These are phyloP conservation scores for Colletotrichum liriopes DNA, from an alignment of 2,329 filamentous ascomycete genomes.

Conservation along the genomic window DNA sequence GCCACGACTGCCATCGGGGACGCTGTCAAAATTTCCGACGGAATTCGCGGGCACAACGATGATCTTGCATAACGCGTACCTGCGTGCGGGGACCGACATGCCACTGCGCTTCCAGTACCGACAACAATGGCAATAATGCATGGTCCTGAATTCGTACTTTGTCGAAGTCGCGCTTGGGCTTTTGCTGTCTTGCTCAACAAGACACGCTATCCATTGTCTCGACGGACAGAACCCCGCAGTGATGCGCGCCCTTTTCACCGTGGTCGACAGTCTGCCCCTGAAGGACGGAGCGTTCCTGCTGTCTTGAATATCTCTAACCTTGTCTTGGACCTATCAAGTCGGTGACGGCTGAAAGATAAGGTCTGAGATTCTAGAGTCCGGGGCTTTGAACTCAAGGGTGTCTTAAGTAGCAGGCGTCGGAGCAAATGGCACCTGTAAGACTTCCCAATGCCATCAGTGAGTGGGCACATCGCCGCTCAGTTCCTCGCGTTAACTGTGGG, in stretches of 20 bases:
- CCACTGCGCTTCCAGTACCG: conserved; percentile 16
- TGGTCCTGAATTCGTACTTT: conserved; percentile 1
- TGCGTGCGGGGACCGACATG: conserved; percentile 12
- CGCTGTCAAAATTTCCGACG: conserved; percentile 28
- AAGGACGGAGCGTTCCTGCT: conserved; percentile 9
- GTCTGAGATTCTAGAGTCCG: conserved; percentile 9
- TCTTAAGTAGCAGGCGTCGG: conserved; percentile 1
- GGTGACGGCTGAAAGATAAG: not conserved
- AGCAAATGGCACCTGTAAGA: conserved; percentile 15
- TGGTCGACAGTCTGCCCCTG: conserved; percentile 17
- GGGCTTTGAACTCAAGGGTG: conserved; percentile 8
- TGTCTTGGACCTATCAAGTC: conserved; percentile 15
- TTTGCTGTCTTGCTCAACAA: conserved; percentile 27
- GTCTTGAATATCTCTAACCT: not conserved
- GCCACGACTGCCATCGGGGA: conserved; percentile 9
- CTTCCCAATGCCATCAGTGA: conserved; percentile 21
- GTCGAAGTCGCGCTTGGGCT: not conserved
- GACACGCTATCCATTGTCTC: conserved; percentile 16
- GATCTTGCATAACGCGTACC: conserved; percentile 37
- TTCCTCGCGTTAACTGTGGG: conserved; percentile 22
- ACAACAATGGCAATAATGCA: conserved; percentile 23
- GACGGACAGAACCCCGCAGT: conserved; percentile 37
- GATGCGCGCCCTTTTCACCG: not conserved
- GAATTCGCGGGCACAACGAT: conserved; percentile 40
- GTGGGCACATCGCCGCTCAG: conserved; percentile 28